Percentiles rank a stretch among this genome's conserved stretches.
Conservation (phyloP, 805 yeast genomes). For the Candida awuae region DNA sequence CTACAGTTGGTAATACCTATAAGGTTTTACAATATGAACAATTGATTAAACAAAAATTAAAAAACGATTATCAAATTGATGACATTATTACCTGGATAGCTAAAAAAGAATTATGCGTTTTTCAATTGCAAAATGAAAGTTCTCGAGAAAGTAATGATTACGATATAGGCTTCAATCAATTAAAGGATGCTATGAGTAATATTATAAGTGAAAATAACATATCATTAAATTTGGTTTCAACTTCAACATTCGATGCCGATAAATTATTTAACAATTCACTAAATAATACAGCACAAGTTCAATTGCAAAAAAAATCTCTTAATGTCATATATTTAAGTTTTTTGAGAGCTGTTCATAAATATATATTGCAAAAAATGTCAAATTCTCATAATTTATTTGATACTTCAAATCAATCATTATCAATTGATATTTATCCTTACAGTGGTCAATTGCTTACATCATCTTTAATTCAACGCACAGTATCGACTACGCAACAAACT, state of each 20-base stretch:
- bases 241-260: constrained; percentile 23
- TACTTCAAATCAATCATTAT: constrained; percentile 21
- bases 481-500: background rate
- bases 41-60: constrained; percentile 20
- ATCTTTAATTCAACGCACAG: constrained; percentile 18
- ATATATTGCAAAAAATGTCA: constrained; percentile 25
- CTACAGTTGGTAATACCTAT: constrained; percentile 17
- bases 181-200: constrained; percentile 28
- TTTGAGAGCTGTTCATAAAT: constrained; percentile 41
- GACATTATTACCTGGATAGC: constrained; percentile 26
- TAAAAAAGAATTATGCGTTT: constrained; percentile 26
- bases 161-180: constrained; percentile 23
- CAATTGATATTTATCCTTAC: constrained; percentile 37
- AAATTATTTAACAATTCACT: constrained; percentile 17
- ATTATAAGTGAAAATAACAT: constrained; percentile 23
- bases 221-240: constrained; percentile 20
- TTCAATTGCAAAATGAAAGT: constrained; percentile 20
- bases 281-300: constrained; percentile 4
- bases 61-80: constrained; percentile 23
- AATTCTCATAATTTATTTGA: constrained; percentile 16
- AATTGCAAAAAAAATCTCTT: constrained; percentile 20
- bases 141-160: constrained; percentile 6
- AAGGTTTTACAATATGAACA: constrained; percentile 24
- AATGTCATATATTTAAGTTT: constrained; percentile 37
- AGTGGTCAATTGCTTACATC: constrained; percentile 37